Percentiles rank a stretch among this genome's conserved stretches.
phyloP scores from a whole-genome alignment of 2,329 filamentous ascomycete genomes.

The Plenodomus tracheiphilus region DNA sequence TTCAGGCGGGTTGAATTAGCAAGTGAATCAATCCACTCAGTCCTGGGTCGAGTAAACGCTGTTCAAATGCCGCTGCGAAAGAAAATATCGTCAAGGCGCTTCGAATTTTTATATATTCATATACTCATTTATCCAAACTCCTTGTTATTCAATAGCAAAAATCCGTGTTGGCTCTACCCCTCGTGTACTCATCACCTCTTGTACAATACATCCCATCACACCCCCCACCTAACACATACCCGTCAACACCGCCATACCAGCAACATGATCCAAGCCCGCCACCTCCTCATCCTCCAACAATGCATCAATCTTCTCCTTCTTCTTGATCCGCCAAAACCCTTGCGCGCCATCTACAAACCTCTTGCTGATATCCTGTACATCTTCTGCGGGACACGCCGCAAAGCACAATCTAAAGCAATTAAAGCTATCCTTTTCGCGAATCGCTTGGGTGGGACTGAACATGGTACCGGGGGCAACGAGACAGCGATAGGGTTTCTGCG shows the following conservation, averaged over 20 bases:
- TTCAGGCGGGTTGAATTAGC: too few relatives aligned
- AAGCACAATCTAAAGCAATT: constrained; percentile 80
- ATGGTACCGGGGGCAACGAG: constrained; percentile 72
- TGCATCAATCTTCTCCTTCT: constrained; percentile 66
- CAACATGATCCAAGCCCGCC: constrained; percentile 15
- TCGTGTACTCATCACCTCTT: too few relatives aligned
- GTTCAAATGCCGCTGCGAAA: too few relatives aligned
- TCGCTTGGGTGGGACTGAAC: constrained; percentile 69
- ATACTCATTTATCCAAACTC: too few relatives aligned
- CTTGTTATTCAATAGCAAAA: too few relatives aligned
- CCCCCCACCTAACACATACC: constrained; percentile 39
- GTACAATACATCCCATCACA: too few relatives aligned
- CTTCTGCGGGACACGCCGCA: constrained; percentile 75
- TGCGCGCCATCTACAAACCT: constrained; percentile 70
- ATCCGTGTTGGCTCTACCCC: too few relatives aligned
- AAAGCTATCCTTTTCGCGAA: constrained; percentile 65
- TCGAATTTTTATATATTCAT: too few relatives aligned
- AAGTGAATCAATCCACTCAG: too few relatives aligned
- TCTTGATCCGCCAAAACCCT: constrained; percentile 77
- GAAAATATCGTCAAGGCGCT: too few relatives aligned
- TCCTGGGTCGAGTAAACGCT: too few relatives aligned
- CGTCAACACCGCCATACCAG: constrained; percentile 34
- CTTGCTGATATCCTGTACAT: constrained; percentile 64
- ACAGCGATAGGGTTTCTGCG: constrained; percentile 68
- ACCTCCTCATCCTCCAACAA: constrained; percentile 51